Conservation (phyloP, 352 stramenopile species). For the Globisporangium paroecandrum region DNA sequence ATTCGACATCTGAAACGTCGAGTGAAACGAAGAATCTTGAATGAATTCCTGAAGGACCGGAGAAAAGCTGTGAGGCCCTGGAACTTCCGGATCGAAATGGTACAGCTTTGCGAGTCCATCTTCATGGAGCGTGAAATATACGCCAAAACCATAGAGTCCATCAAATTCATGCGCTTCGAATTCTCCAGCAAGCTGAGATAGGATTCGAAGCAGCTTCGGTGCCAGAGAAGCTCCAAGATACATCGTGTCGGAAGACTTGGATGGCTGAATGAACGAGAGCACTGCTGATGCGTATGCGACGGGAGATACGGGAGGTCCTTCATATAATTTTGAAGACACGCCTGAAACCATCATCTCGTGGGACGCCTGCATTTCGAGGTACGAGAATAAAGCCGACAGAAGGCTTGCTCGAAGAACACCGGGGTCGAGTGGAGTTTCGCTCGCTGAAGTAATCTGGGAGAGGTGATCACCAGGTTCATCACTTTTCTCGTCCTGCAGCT, state of each 20-base stretch:
- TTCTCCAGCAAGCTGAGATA: constrained; percentile 29
- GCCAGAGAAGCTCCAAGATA: constrained; percentile 20
- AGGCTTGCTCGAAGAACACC: constrained; percentile 10
- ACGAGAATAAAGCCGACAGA: constrained; percentile 13
- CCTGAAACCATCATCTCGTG: constrained; percentile 2
- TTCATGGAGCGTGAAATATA: constrained; percentile 50
- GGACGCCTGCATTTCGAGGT: constrained; percentile 11
- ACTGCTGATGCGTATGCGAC: constrained; percentile 35
- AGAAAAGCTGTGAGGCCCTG: constrained; percentile 18
- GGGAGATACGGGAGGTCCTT: constrained; percentile 27
- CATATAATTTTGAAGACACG: not conserved
- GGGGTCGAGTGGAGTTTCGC: not conserved
- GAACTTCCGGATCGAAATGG: not conserved
- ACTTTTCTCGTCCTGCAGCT: constrained; percentile 12
- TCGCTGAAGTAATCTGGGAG: not conserved
- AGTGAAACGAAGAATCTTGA: constrained; percentile 12
- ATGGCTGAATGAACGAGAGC: constrained; percentile 32
- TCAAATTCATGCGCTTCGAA: constrained; percentile 17
- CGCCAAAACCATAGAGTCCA: constrained; percentile 50
- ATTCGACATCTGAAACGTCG: constrained; percentile 5
- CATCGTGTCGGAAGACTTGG: not conserved
- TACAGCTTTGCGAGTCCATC: constrained; percentile 18
- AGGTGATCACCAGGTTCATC: not conserved
- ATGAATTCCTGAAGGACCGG: constrained; percentile 13
- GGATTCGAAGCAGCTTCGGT: constrained; percentile 36